Percentiles rank a stretch among this genome's conserved stretches.
Evolutionary conservation across 352 stramenopile genomes (phyloP).

Genomic region (Peronosclerospora sorghi): DNA sequence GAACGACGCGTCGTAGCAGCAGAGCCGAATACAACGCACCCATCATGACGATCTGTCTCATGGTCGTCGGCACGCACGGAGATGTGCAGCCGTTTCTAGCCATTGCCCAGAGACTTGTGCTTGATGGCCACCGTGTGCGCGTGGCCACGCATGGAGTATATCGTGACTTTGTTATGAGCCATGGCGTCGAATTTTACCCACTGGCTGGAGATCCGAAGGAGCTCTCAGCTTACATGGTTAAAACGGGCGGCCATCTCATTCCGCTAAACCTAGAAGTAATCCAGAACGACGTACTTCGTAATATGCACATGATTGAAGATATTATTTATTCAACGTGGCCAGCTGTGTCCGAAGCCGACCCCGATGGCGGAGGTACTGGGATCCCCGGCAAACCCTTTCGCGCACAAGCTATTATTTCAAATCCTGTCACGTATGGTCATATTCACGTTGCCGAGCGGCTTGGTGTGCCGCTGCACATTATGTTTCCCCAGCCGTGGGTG

Average conservation of each 20-base stretch:
- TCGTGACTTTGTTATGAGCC: slow-evolving; percentile 66
- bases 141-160: slow-evolving; percentile 87
- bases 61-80: slow-evolving; percentile 84
- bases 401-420: slow-evolving; percentile 90
- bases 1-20: slow-evolving; percentile 10
- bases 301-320: slow-evolving; percentile 85
- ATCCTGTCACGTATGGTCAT: slow-evolving; percentile 87
- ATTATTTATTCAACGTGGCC: slow-evolving; percentile 86
- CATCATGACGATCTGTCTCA: slow-evolving; percentile 74
- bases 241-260: slow-evolving; percentile 70
- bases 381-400: slow-evolving; percentile 50
- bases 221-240: slow-evolving; percentile 87
- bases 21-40: slow-evolving; percentile 17
- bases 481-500: slow-evolving; percentile 88
- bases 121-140: slow-evolving; percentile 83
- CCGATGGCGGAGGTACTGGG: slow-evolving; percentile 42
- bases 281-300: slow-evolving; percentile 61
- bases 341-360: slow-evolving; percentile 67
- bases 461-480: slow-evolving; percentile 88
- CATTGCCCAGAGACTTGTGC: slow-evolving; percentile 76
- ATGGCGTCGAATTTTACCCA: slow-evolving; percentile 73
- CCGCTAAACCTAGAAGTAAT: slow-evolving; percentile 52
- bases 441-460: slow-evolving; percentile 89
- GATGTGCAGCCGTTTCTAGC: slow-evolving; percentile 82
- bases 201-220: slow-evolving; percentile 66